Evolutionary conservation across 768 basidiomycete genomes (phyloP), one percentile per base, ranked within the genome.

Genomic region (Xerocomellus dryophilus): DNA sequence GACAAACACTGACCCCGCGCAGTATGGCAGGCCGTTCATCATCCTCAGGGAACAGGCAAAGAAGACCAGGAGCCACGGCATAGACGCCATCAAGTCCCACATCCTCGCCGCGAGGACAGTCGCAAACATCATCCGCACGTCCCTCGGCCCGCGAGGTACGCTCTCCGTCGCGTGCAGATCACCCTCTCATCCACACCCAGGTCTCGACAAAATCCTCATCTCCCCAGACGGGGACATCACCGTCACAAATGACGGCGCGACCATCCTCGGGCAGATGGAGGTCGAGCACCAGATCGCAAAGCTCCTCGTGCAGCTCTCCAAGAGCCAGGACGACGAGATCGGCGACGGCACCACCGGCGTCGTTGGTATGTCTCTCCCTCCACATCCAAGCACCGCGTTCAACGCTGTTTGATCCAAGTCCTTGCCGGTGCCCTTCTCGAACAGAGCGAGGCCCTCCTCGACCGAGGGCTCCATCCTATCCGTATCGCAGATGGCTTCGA

Each of bases 271-370:
- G 21, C 96, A 98, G 77, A 98, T 99, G 94, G 93, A 97, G 71
- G 95, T 98, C 47, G 96, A 98, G 66, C 96, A 99, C 69, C 96
- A 96, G 76, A 96, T 99, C 66, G 97, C 97, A 55, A 99, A 97
- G 74, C 82, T 99, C 42, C 82, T 99, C 32, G 97, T 99, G 2
- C 90, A 98, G 67, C 79, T 98, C 39, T 95, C 93, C 17, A 96
- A 95, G 78, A 93, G 90, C 69, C 97, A 99, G 76, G 97, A 99
- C 71, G 97, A 99, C 71, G 97, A 99, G 77, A 96, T 99, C 69
- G 97, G 97, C 23, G 97, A 99, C 74, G 97, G 97, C 55, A 98
- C 97, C 7, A 98, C 97, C 27, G 97, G 97, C 71, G 97, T 99
- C 55, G 97, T 98, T 59, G 95, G 95, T 96, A 68, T 66, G 93